These are phyloP conservation scores for Pyrus hybrid DNA, from an alignment of 331 rosid species.

Conservation along the genomic window DNA sequence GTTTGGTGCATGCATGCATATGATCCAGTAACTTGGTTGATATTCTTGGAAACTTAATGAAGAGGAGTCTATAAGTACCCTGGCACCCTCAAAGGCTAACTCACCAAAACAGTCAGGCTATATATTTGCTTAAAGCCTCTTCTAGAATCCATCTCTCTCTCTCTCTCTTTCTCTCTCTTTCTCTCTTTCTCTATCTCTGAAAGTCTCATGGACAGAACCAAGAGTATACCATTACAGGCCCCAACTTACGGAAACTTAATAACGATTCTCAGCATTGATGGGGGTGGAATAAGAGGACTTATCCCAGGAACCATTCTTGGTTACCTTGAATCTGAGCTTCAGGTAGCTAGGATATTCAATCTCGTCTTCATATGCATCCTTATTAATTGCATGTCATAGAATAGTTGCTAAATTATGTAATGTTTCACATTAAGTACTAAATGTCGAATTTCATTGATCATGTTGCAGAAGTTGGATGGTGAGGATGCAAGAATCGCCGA, in stretches of 20 bases:
- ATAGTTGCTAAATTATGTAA: not conserved
- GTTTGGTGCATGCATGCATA: not conserved
- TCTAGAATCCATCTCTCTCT: not conserved
- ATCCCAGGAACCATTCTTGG: conserved; percentile 49
- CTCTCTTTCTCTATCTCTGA: not conserved
- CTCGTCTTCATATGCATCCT: not conserved
- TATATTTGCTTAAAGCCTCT: not conserved
- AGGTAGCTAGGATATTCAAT: conserved; percentile 19
- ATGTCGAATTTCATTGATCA: not conserved
- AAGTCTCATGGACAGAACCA: conserved; percentile 1
- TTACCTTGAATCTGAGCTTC: conserved; percentile 58
- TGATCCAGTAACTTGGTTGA: not conserved
- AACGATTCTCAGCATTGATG: conserved; percentile 55
- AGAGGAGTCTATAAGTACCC: conserved; percentile 5
- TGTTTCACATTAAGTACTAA: not conserved
- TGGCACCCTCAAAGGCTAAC: not conserved
- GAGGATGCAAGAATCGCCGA: conserved; percentile 44
- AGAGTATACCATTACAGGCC: conserved; percentile 19
- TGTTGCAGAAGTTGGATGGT: conserved; percentile 35
- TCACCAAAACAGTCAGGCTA: not conserved
- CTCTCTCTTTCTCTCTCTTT: not conserved
- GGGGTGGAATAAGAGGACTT: conserved; percentile 60
- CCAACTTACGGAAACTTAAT: conserved; percentile 45
- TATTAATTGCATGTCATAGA: not conserved
- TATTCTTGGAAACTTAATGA: not conserved